phyloP scores from a whole-genome alignment of 2,329 filamentous ascomycete species.

The Zymoseptoria brevis region DNA sequence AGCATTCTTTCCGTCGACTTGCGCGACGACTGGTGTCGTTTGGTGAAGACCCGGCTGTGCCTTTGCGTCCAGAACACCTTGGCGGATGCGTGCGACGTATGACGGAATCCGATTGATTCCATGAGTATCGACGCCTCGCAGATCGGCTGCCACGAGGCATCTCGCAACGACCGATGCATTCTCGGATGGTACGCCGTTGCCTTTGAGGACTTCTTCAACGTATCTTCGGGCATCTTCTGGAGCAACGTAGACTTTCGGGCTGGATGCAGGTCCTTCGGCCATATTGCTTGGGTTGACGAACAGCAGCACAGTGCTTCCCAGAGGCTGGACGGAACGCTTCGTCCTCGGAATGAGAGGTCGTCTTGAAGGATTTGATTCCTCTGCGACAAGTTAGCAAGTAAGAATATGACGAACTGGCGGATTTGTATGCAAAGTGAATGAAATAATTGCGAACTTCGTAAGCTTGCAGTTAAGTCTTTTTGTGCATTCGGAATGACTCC shows the following conservation, averaged over 20 bases:
- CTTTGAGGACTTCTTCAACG: constrained; percentile 48
- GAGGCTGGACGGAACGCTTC: neutral
- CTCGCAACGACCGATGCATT: constrained; percentile 58
- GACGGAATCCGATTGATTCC: constrained; percentile 70
- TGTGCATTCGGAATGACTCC: neutral
- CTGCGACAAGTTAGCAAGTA: neutral
- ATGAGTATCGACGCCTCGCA: constrained; percentile 73
- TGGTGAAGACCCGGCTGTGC: constrained; percentile 53
- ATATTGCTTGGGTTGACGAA: constrained; percentile 3
- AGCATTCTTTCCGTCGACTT: constrained; percentile 59
- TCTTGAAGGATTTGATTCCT: neutral
- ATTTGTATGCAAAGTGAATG: neutral
- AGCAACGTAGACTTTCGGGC: constrained; percentile 15
- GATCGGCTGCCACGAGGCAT: constrained; percentile 64
- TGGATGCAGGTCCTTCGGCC: constrained; percentile 9
- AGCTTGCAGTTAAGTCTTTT: too few relatives aligned
- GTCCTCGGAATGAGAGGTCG: neutral
- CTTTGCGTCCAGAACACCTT: constrained; percentile 57
- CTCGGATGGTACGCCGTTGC: constrained; percentile 50
- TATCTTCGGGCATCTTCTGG: constrained; percentile 35
- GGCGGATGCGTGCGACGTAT: constrained; percentile 65
- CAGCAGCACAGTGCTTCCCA: neutral
- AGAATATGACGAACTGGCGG: neutral
- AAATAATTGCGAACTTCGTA: neutral
- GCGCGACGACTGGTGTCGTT: constrained; percentile 63